Evolutionary conservation across 257 asterid species (phyloP), one percentile per base, ranked within the genome.

Genomic region (Przewalskia tangutica): DNA sequence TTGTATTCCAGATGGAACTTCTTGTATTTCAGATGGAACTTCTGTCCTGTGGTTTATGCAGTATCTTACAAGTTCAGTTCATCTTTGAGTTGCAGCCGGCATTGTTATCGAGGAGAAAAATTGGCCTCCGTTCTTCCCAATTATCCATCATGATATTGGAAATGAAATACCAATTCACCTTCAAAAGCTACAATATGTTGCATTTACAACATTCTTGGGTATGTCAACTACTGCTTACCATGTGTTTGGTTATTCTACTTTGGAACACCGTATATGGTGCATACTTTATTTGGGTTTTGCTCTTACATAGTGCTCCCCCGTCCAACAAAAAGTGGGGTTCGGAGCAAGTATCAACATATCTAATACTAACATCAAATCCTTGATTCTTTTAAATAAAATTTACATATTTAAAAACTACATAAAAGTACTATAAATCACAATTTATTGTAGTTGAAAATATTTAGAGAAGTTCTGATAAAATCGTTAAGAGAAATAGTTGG

Each of bases 81-180:
- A 14, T 50, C 85, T 56, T 89, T 85, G 78, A 81, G 68, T 76
- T 89, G 93, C 94, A 88, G 94, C 94, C 81, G 94, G 94, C 56
- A 90, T 90, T 86, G 94, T 90, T 83, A 80, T 92, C 38, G 97
- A 95, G 90, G 91, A 90, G 87, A 95, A 93, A 88, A 95, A 95
- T 65, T 95, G 99, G 99, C 99, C 99, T 83, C 95, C 99, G 0
- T 93, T 93, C 90, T 91, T 95, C 83, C 99, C 99, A 14, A 91
- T 95, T 44, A 95, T 95, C 84, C 99, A 95, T 85, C 98, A 95
- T 77, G 99, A 95, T 85, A 89, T 95, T 56, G 95, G 90, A 8
- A 95, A 91, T 88, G 99, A 95, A 82, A 95, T 95, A 84, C 99
- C 99, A 59, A 84, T 95, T 84, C 99, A 95, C 86, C 93, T 95